Base-by-base conservation (phyloP, 257 asterid species). In the Thymus quinquecostatus region DNA sequence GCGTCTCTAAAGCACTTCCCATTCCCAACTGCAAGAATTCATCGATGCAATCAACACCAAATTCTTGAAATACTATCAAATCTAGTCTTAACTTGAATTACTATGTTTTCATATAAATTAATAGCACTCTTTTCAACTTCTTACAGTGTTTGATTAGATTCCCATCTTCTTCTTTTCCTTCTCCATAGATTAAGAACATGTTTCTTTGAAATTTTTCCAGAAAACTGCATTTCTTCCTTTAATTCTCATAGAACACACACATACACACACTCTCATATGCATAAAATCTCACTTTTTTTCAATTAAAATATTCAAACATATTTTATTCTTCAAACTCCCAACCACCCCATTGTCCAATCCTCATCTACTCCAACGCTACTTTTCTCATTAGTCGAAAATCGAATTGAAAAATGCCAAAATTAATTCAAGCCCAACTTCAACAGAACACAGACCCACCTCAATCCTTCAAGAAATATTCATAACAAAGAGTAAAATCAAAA, bases 1-100 rank as follows among this genome's bases (percentile, higher is more conserved):
- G 69, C 0, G 97, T 90, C 74, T 90, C 97, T 71, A 90, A 36
- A 12, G 97, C 97, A 77, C 97, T 90, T 50, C 96, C 97, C 96
- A 90, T 88, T 65, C 97, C 97, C 59, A 88, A 73, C 97, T 90
- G 85, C 88, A 70, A 14, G 9, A 56, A 44, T 56, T 51, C 2
- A 4, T 14, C 10, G 73, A 47, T 45, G 29, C 72, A 67, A 56
- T 56, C 32, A 66, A 32, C 30, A 43, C 34, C 36, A 44, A 27
- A 27, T 7, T 34, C 27, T 11, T 60, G 3, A 60, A 7, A 34
- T 36, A 14, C 27, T 60, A 29, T 12, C 47, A 36, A 33, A 33
- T 9, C 6, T 5, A 2, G 6, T 41, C n/a, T 45, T 4, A 45
- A 45, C 10, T 45, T 10, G 4, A 38, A 4, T 38, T 38, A n/a